Evolutionary conservation across 164 flowering plant species (phyloP), one percentile per base, ranked within the genome.

Genomic region (Kalanchoe fedtschenkoi): DNA sequence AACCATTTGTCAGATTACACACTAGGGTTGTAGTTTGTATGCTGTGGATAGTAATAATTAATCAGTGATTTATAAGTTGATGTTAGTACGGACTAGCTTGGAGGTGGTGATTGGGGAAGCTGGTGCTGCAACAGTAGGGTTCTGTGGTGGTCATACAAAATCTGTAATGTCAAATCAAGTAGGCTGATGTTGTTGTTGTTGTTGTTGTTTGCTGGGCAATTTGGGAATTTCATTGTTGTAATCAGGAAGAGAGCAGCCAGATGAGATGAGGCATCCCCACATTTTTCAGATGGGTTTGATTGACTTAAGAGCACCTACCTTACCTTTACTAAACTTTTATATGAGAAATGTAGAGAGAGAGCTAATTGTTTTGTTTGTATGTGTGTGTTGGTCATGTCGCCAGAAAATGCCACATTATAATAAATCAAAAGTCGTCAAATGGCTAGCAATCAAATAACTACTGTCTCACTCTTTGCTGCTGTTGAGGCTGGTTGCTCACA

Each of bases 161-260:
- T 79, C 83, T 74, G 83, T 66, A 74, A 72, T 61, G 83, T 79
- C 83, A 74, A 79, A 76, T 79, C 83, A 67, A 62, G 74, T 22
- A 13, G 54, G 29, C 54, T 47, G 53, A 44, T 44, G n/a, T n/a
- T n/a, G n/a, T n/a, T n/a, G n/a, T n/a, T n/a, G 54, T 21, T 47
- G 28, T n/a, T 21, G 29, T 47, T 47, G 47, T 53, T 69, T 70
- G 64, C 39, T 30, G 42, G 80, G 65, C 46, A 41, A 22, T 72
- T 74, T 72, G 73, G 78, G 70, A 5, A 53, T 32, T 46, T 67
- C 28, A 11, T 24, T 24, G 1, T 51, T 13, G 32, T 26, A 51
- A 14, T 22, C 28, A 22, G 24, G 16, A 47, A 22, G 26, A 22
- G 26, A 22, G 54, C n/a, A 47, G 54, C 54, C 54, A 47, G 14